A percentile compares a stretch with the other conserved stretches of the same genome.
phyloP scores from a whole-genome alignment of 2,329 filamentous ascomycete species.

The Xylariaceae sp. region DNA sequence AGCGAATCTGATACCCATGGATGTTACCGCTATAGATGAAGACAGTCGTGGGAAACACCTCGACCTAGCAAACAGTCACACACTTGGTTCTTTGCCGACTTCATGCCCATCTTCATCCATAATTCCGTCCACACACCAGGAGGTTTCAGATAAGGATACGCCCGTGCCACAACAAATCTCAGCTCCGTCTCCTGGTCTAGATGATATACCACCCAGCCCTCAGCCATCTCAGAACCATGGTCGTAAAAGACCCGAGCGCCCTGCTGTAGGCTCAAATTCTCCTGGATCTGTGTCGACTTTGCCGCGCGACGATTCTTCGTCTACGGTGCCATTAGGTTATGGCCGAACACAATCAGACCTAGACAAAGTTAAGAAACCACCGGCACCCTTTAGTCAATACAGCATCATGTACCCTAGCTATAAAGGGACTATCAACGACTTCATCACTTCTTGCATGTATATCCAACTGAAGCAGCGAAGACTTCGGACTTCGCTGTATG shows the following conservation, averaged over 20 bases:
- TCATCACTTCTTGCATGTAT: conserved; percentile 27
- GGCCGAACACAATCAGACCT: too few species aligned
- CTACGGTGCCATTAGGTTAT: too few species aligned
- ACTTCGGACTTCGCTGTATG: conserved; percentile 27
- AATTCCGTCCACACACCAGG: conserved; percentile 22
- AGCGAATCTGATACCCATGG: too few species aligned
- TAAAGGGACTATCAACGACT: conserved; percentile 22
- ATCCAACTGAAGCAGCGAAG: conserved; percentile 22
- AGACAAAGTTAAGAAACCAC: neutral
- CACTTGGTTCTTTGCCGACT: conserved; percentile 12
- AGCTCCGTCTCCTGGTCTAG: too few species aligned
- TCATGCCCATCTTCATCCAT: conserved; percentile 19
- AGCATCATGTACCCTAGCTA: conserved; percentile 25
- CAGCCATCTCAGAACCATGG: too few species aligned
- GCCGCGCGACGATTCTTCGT: too few species aligned
- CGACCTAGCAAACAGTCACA: conserved; percentile 6
- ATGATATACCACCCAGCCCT: too few species aligned
- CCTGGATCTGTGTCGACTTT: too few species aligned
- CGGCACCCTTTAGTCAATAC: conserved; percentile 23
- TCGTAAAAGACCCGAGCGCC: too few species aligned
- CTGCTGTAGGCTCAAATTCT: too few species aligned
- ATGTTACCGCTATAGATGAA: too few species aligned
- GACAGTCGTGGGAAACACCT: neutral
- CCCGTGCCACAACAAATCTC: too few species aligned
- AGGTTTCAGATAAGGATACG: neutral